Conservation (phyloP, 768 basidiomycete genomes). For the Amanita exitialis region DNA sequence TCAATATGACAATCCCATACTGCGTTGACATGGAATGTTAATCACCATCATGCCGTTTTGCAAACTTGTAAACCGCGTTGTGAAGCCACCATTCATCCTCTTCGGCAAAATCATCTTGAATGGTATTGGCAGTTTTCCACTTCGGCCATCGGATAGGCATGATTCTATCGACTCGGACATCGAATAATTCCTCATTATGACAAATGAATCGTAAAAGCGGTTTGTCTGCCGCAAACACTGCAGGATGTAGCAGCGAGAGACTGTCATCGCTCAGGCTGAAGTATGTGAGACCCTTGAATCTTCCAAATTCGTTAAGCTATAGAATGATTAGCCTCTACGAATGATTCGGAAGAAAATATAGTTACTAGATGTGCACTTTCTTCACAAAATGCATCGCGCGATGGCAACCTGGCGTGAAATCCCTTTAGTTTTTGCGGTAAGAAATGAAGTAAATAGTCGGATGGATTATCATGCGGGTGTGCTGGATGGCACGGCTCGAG, state of each 20-base stretch:
- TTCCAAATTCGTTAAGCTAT: background rate
- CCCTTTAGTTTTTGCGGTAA: background rate
- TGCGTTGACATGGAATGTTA: too few relatives aligned
- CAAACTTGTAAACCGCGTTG: background rate
- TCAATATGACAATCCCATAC: too few relatives aligned
- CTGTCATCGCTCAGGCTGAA: background rate
- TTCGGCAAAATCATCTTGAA: background rate
- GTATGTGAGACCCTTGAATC: background rate
- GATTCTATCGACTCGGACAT: background rate
- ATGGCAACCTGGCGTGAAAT: background rate
- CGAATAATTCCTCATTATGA: background rate
- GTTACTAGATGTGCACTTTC: background rate
- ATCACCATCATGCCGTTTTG: too few relatives aligned
- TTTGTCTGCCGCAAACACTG: background rate
- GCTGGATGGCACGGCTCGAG: background rate
- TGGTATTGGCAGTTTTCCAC: background rate
- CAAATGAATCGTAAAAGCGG: background rate
- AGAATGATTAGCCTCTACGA: background rate
- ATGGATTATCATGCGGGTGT: background rate
- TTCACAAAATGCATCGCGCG: background rate
- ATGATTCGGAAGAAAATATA: background rate
- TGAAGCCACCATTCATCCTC: background rate
- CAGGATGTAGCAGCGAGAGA: background rate
- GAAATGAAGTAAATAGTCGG: background rate
- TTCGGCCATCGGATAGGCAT: background rate